Conservation (phyloP, 2,329 filamentous ascomycete genomes). For the Xylaria sp. region DNA sequence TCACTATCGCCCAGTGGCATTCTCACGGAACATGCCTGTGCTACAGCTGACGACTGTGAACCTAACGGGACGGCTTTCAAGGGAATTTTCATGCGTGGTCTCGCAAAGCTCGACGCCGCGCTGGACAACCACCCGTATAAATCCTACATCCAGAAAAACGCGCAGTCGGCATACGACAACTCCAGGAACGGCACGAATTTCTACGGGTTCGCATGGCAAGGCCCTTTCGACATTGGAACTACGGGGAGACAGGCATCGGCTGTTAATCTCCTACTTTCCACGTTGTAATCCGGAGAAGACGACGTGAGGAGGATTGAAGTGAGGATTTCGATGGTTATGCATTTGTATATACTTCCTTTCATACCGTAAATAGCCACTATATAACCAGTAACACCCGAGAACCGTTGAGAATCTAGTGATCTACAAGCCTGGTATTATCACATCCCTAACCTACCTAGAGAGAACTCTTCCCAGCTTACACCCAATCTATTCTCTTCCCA, state of each 20-base stretch:
- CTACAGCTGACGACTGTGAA: slow-evolving; percentile 48
- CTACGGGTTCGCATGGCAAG: slow-evolving; percentile 65
- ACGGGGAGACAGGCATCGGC: slow-evolving; percentile 64
- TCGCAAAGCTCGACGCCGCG: slow-evolving; percentile 60
- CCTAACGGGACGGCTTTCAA: slow-evolving; percentile 66
- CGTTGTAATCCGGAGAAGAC: slow-evolving; percentile 38
- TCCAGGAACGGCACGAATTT: slow-evolving; percentile 51
- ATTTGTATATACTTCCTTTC: neutral
- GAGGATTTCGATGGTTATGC: neutral
- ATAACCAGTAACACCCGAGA: neutral
- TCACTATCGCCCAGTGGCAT: slow-evolving; percentile 53
- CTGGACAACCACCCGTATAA: slow-evolving; percentile 56
- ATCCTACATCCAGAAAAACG: slow-evolving; percentile 61
- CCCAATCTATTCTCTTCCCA: slow-evolving; percentile 17
- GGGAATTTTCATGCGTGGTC: slow-evolving; percentile 68
- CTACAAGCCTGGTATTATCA: neutral
- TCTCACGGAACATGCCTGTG: slow-evolving; percentile 54
- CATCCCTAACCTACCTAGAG: slow-evolving; percentile 1
- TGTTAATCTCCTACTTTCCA: slow-evolving; percentile 65
- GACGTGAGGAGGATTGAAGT: neutral
- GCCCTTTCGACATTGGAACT: slow-evolving; percentile 56
- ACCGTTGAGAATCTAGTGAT: neutral
- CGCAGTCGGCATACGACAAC: slow-evolving; percentile 63
- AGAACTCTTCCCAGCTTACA: slow-evolving; percentile 32
- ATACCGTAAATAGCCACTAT: neutral